Base-by-base conservation (phyloP, 257 asterid species). In the Lantana camara region DNA sequence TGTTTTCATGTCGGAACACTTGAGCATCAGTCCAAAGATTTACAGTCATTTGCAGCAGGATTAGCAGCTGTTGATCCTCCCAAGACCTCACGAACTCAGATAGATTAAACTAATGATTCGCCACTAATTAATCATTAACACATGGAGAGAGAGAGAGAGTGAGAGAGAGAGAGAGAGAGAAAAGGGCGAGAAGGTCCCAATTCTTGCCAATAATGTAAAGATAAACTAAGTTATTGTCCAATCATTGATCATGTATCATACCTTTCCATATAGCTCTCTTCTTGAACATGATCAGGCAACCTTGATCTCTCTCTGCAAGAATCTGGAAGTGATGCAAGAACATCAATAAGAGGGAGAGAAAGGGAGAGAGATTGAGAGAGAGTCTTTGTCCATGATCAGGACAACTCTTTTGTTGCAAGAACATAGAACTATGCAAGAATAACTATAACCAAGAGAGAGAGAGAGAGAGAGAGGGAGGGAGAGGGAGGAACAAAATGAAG, bases 1-100 rank as follows among this genome's bases (percentile, higher is more conserved):
- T 83, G 87, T 82, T 84, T 73, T 37, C 48, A 42, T 88, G 90
- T 85, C 85, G 75, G 88, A 63, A 71, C 66, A 67, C 41, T 69
- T 70, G 45, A 64, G 51, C 66, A 78, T 69, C 71, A 73, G 67
- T 86, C 84, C 90, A 89, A 83, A 79, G 13, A 61, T 46, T 73
- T 59, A 75, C 85, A 70, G 83, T 64, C 81, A 81, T 76, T 72
- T 66, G 66, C 50, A 62, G 67, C 72, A 66, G 42, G 50, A 73
- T 66, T 68, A 62, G 34, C 67, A 74, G 80, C 85, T 79, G 85
- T 69, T 78, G 71, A 66, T 14, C 74, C 66, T 81, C 83, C 86
- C 85, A 52, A 82, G 65, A 67, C 52, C 80, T 71, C 93, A 85
- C 76, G 81, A 78, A 80, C 78, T 68, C 69, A 6, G 21, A 3